Evolutionary conservation across 805 yeast species (phyloP), one percentile per base, ranked within the genome.

Genomic region (Myxozyma mucilagina): DNA sequence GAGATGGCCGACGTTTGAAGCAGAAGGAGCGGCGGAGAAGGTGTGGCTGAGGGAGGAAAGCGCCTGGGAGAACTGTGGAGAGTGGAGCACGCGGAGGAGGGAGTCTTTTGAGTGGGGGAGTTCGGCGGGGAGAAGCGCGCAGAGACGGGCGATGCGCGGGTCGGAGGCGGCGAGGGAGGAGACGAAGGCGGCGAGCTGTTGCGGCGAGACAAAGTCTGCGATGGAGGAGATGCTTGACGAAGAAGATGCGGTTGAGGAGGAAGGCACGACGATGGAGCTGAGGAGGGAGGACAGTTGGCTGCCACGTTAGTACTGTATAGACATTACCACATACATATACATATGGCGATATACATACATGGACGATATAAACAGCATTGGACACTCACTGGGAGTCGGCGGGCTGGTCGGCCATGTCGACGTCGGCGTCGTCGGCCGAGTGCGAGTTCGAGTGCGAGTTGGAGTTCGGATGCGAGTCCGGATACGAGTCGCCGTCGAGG

Each of bases 61-160:
- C 9, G 82, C 74, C 63, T 76, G 80, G 47, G 74, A 74, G 69
- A 80, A 83, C 65, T 81, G 83, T 0, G 82, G 80, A 56, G 83
- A 79, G 53, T 78, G 75, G 20, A 84, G 70, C 2, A 82, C 79
- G 8, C 75, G 74, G 31, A 76, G 44, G 36, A 84, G 73, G 54
- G 76, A 79, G 16, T 69, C 70, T 49, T 75, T 75, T 3, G 78
- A 74, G 35, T 71, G 64, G 35, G 73, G 74, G n/a, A 78, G 68
- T 6, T 75, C 74, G 24, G 72, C 74, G 0, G 87, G 86, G 42
- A 84, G 71, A 63, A 73, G 73, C 20, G 68, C 69, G 56, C 77
- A 79, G 49, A 78, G 65, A 20, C 69, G 71, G 24, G 62, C 67
- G 44, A 83, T 60, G 48, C 79, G 74, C 10, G 72, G 77, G n/a